Evolutionary conservation across 169 alveolate species (phyloP), one percentile per base, ranked within the genome.

Genomic region (Amoebophrya sp.): DNA sequence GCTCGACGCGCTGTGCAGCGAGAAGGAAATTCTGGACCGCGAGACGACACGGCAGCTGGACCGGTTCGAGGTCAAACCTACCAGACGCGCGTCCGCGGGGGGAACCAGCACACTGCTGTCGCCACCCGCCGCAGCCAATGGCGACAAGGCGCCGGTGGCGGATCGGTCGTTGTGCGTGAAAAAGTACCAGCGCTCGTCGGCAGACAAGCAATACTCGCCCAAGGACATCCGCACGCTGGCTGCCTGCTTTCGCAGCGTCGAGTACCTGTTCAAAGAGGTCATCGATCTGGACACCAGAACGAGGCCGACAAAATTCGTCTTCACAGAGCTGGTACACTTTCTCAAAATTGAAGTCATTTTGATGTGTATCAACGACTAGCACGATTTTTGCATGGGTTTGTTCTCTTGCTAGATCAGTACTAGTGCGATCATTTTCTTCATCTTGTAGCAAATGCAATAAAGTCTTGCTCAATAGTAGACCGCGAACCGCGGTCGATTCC

Each of bases 41-140:
- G 83, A 66, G 32, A 66, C 7, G 32, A 66, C 83, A 3, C 83
- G 83, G 39, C 83, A 66, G 83, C 83, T 66, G 83, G 83, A 66
- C 83, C 83, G 83, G 83, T 66, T 66, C 32, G 83, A 66, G 83
- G 18, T 66, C 35, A 0, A 3, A 3, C n/a, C n/a, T n/a, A 7
- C 83, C 7, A 25, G 35, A 25, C 0, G 32, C 38, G 35, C 1
- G 83, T 25, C 38, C 83, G 0, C 29, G 29, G 32, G 83, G 18
- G 66, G 66, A 18, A 47, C 66, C 66, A 47, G 66, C 18, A n/a
- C n/a, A n/a, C n/a, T n/a, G n/a, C 18, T 12, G 29, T 12, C 7
- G 29, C 7, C 66, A 18, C 66, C 66, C 7, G 66, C 66, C 7
- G 29, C 18, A 7, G 29, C 18, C 29, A 7, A 47, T 1, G 35